Base-by-base conservation (phyloP, 73 alveolate genomes). In the Diophrys appendiculata region DNA sequence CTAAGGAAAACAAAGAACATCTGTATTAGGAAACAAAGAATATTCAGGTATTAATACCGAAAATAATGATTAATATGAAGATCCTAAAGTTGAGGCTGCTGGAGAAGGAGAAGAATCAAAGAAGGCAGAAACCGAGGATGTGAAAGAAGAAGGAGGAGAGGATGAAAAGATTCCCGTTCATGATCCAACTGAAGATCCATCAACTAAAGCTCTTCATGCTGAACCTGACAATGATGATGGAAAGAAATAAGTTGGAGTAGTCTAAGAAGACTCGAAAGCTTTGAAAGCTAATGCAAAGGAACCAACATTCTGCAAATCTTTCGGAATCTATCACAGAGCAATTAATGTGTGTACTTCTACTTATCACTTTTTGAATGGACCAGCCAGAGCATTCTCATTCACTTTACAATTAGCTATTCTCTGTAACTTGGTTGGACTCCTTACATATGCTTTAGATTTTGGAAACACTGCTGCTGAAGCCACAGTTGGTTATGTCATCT, bases 401-500 rank as follows among this genome's bases (percentile, higher is more conserved):
- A 18, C 60, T 43, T 18, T 43, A 5, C 60, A 43, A 43, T 11
- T 43, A 11, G 60, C 60, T 43, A 43, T 43, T 43, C 60, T 43
- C 60, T 11, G n/a, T 18, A 43, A 43, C 18, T 43, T 43, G 18
- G 18, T 43, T 43, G 60, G 60, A 43, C 60, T 43, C 60, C 60
- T 43, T 43, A 43, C 60, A 11, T 43, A 43, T 43, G 60, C 60
- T 43, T 18, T 43, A 11, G 60, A 43, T 18, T 43, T 43, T 43
- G 60, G 60, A 43, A 43, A 18, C 60, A 43, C 60, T 43, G 60
- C 60, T 43, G 60, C n/a, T 11, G 60, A 43, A 43, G 60, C 60
- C 18, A 18, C 60, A 11, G 60, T 43, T 43, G 60, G 60, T 11
- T 43, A 43, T 43, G 60, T 43, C n/a, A 43, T 43, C 60, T 43